Percentiles rank a stretch among this genome's conserved stretches.
Conservation (phyloP, 2,329 filamentous ascomycete species). For the Simplicillium aogashimaense region DNA sequence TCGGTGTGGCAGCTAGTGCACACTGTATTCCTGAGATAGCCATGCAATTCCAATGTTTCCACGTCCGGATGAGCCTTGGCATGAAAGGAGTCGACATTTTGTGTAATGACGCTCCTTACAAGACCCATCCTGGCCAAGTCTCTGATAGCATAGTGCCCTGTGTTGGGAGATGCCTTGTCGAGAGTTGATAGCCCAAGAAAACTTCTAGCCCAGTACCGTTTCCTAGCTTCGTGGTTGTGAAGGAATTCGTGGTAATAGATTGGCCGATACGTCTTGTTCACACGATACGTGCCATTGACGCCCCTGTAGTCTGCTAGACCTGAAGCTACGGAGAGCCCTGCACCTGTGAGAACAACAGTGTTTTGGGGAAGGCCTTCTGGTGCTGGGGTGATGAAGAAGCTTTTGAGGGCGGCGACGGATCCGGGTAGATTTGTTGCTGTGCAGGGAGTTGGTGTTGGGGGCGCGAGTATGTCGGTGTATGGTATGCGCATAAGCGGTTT, state of each 20-base stretch:
- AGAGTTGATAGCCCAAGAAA: constrained; percentile 88
- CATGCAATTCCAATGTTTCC: constrained; percentile 78
- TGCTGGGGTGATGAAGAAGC: constrained; percentile 61
- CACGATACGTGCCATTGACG: constrained; percentile 78
- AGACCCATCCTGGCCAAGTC: constrained; percentile 63
- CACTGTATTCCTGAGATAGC: constrained; percentile 71
- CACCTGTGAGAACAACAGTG: constrained; percentile 57
- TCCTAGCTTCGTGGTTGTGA: constrained; percentile 69
- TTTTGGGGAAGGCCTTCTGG: constrained; percentile 35
- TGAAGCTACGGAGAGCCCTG: constrained; percentile 86
- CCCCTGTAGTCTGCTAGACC: constrained; percentile 91
- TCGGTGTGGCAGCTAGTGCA: constrained; percentile 72
- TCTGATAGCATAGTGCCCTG: constrained; percentile 66
- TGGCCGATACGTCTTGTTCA: constrained; percentile 82
- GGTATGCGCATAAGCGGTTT: constrained; percentile 78
- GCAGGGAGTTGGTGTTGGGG: constrained; percentile 63
- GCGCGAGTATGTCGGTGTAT: constrained; percentile 73
- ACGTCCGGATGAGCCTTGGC: constrained; percentile 62
- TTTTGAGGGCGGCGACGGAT: constrained; percentile 65
- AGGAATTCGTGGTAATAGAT: constrained; percentile 92
- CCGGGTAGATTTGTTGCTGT: constrained; percentile 60
- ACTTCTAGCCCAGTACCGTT: constrained; percentile 91
- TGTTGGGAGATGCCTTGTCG: constrained; percentile 68
- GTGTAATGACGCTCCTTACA: constrained; percentile 72
- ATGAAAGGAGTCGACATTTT: constrained; percentile 97